phyloP scores from a whole-genome alignment of 805 yeast species.

The Candida glaebosa region DNA sequence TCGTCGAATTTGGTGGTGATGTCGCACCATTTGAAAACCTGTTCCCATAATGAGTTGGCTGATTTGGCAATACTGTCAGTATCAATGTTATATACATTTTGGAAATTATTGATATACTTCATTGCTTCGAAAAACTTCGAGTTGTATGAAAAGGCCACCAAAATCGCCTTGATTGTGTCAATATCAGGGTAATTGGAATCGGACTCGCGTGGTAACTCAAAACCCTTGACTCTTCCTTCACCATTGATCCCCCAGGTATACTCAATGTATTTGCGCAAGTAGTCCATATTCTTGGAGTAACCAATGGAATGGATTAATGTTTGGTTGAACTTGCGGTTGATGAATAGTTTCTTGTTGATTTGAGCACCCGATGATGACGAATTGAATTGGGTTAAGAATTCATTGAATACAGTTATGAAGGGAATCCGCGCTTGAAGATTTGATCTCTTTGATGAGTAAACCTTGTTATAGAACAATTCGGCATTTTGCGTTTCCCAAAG shows the following conservation, averaged over 20 bases:
- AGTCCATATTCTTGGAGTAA: constrained; percentile 16
- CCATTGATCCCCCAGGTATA: constrained; percentile 29
- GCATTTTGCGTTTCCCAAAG: constrained; percentile 27
- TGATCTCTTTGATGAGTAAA: constrained; percentile 18
- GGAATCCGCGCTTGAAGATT: constrained; percentile 14
- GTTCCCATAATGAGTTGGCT: constrained; percentile 31
- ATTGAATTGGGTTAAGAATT: constrained; percentile 12
- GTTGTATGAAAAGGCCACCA: constrained; percentile 32
- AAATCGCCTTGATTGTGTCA: constrained; percentile 24
- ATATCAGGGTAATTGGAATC: constrained; percentile 23
- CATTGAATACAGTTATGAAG: constrained; percentile 22
- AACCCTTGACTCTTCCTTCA: constrained; percentile 16
- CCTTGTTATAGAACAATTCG: constrained; percentile 12
- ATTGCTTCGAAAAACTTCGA: constrained; percentile 28
- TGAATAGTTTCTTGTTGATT: constrained; percentile 1
- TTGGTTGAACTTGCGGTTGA: constrained; percentile 20
- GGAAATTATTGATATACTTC: constrained; percentile 34
- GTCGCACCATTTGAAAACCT: constrained; percentile 36
- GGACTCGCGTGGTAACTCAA: constrained; percentile 4
- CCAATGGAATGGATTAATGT: constrained; percentile 35
- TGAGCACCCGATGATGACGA: neutral
- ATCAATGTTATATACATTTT: constrained; percentile 22
- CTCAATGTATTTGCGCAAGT: constrained; percentile 23
- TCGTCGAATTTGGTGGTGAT: constrained; percentile 27
- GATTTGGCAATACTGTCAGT: constrained; percentile 15